A percentile compares a stretch with the other conserved stretches of the same genome.
phyloP scores from a whole-genome alignment of 1,284 basidiomycete species.

The Moesziomyces antarcticus region DNA sequence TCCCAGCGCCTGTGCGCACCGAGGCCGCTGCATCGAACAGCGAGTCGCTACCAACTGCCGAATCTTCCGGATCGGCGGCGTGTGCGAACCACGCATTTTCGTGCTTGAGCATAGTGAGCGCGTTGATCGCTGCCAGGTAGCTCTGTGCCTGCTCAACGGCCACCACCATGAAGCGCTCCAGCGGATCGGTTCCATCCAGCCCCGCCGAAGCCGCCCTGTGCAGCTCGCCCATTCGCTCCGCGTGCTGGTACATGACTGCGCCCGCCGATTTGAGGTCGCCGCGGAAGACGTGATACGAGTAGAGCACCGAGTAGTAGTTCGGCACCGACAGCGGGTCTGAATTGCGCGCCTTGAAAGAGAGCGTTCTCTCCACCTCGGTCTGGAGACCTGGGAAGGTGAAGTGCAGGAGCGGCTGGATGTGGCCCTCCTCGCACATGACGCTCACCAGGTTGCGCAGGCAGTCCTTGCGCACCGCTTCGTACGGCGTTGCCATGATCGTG shows the following conservation, averaged over 20 bases:
- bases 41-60: conserved; percentile 21
- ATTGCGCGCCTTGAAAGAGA: conserved; percentile 94
- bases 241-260: conserved; percentile 90
- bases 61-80: conserved; percentile 29
- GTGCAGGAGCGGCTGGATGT: conserved; percentile 80
- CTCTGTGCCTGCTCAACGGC: conserved; percentile 79
- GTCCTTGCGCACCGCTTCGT: conserved; percentile 84
- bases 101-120: conserved; percentile 82
- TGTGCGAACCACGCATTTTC: conserved; percentile 84
- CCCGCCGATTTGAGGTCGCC: conserved; percentile 67
- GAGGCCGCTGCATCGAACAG: conserved; percentile 23
- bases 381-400: conserved; percentile 88
- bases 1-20: conserved; percentile 9
- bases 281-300: conserved; percentile 76
- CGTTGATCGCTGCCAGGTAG: conserved; percentile 88
- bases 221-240: conserved; percentile 77
- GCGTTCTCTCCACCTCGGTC: conserved; percentile 85
- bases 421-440: conserved; percentile 90
- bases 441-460: conserved; percentile 95
- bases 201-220: conserved; percentile 12
- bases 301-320: conserved; percentile 91
- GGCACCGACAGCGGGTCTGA: conserved; percentile 86
- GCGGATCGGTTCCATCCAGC: conserved; percentile 20
- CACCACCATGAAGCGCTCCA: conserved; percentile 69
- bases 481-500: conserved; percentile 54